Conservation (phyloP, 768 basidiomycete species). For the Rhizopogon vesiculosus region DNA sequence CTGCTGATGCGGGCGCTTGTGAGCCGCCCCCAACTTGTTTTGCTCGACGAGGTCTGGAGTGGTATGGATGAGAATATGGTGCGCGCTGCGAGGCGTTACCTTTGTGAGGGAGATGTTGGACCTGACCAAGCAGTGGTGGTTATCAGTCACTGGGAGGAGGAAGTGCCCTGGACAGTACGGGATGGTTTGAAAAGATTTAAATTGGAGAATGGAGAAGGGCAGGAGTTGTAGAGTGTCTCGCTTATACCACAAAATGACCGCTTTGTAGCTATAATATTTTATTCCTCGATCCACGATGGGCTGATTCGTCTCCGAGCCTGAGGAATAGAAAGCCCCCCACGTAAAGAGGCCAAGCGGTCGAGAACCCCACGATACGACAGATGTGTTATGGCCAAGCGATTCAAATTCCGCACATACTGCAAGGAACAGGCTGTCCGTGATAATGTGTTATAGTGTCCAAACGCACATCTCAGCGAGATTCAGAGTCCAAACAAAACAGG, state of each 20-base stretch:
- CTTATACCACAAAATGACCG: neutral
- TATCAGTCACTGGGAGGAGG: conserved; percentile 88
- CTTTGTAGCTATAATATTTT: neutral
- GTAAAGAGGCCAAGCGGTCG: no score
- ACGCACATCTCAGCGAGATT: no score
- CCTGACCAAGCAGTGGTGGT: conserved; percentile 74
- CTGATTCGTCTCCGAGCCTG: no score
- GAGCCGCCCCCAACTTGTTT: conserved; percentile 62
- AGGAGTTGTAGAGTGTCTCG: conserved; percentile 1
- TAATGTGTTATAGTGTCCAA: no score
- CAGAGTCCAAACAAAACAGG: no score
- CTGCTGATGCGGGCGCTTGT: conserved; percentile 86
- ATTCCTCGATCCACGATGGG: no score
- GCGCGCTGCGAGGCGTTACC: conserved; percentile 51
- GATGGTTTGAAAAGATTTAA: conserved; percentile 44
- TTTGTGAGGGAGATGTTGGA: conserved; percentile 49
- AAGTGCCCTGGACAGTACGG: conserved; percentile 73
- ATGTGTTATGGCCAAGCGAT: no score
- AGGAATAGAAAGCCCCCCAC: no score
- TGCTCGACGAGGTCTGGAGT: conserved; percentile 91
- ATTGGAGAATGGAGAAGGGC: conserved; percentile 32
- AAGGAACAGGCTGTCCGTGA: no score
- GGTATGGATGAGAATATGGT: conserved; percentile 89
- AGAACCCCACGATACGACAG: no score
- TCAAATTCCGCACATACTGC: no score